phyloP scores from a whole-genome alignment of 257 asterid genomes.

The Solanum tarapatanum region DNA sequence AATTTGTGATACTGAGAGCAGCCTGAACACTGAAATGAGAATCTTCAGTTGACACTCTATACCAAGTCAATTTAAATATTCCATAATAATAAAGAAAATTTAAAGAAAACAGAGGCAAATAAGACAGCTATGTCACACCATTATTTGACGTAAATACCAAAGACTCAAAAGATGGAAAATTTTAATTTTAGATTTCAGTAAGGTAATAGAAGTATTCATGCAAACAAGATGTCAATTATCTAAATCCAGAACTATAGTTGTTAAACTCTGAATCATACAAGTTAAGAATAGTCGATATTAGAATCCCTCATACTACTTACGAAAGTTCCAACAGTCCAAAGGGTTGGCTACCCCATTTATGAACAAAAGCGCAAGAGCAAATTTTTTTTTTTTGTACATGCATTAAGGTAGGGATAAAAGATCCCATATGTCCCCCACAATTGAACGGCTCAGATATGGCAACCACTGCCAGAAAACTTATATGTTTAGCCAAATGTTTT shows the following conservation, averaged over 20 bases:
- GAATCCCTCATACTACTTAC: background rate
- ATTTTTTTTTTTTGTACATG: too few species aligned
- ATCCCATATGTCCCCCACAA: background rate
- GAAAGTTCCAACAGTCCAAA: background rate
- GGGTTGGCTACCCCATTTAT: background rate
- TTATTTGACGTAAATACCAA: background rate
- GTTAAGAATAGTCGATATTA: background rate
- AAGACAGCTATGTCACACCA: background rate
- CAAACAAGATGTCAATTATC: background rate
- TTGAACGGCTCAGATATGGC: background rate
- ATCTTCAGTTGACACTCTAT: background rate
- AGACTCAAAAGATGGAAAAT: background rate
- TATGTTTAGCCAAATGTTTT: background rate
- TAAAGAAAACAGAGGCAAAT: background rate
- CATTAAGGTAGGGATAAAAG: background rate
- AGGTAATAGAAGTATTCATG: background rate
- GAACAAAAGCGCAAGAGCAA: background rate
- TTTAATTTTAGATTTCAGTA: background rate
- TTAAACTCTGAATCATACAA: background rate
- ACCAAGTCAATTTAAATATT: background rate
- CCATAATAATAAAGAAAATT: background rate
- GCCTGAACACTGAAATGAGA: conserved; percentile 67
- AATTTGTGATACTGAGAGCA: conserved; percentile 82
- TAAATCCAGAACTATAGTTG: background rate
- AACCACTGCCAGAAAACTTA: background rate